A percentile compares a stretch with the other conserved stretches of the same genome.
Evolutionary conservation across 2,329 filamentous ascomycete species (phyloP).

Genomic region (Pseudogymnoascus destructans): DNA sequence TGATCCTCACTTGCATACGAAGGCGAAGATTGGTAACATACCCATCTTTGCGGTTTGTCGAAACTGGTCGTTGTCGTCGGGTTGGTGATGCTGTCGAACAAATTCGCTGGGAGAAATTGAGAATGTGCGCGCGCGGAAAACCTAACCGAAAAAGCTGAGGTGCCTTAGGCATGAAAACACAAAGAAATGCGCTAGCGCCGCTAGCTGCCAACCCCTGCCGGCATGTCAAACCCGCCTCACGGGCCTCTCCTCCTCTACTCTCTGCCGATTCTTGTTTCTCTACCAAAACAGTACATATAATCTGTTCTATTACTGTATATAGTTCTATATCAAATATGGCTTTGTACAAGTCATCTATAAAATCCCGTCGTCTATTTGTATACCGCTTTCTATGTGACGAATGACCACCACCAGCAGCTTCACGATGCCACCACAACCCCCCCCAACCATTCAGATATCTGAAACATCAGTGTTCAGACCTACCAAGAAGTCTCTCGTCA

Average conservation of each 20-base stretch:
- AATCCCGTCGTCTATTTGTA: conserved; percentile 2
- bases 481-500: conserved; percentile 78
- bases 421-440: not conserved
- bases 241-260: not conserved
- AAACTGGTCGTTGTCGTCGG: conserved; percentile 16
- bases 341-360: conserved; percentile 8
- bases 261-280: not conserved
- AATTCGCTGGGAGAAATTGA: conserved; percentile 12
- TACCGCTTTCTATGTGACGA: not conserved
- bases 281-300: not conserved
- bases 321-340: conserved; percentile 4
- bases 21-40: conserved; percentile 26
- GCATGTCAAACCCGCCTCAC: not conserved
- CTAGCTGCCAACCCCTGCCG: not conserved
- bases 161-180: not conserved
- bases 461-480: conserved; percentile 35
- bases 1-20: conserved; percentile 27
- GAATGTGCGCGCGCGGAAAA: conserved; percentile 6
- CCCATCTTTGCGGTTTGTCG: conserved; percentile 27
- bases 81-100: conserved; percentile 7
- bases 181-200: not conserved
- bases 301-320: conserved; percentile 8
- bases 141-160: not conserved
- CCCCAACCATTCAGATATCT: conserved; percentile 16
- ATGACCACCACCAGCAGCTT: not conserved